phyloP scores from a whole-genome alignment of 2,329 filamentous ascomycete genomes.

The Aspergillus sp. region DNA sequence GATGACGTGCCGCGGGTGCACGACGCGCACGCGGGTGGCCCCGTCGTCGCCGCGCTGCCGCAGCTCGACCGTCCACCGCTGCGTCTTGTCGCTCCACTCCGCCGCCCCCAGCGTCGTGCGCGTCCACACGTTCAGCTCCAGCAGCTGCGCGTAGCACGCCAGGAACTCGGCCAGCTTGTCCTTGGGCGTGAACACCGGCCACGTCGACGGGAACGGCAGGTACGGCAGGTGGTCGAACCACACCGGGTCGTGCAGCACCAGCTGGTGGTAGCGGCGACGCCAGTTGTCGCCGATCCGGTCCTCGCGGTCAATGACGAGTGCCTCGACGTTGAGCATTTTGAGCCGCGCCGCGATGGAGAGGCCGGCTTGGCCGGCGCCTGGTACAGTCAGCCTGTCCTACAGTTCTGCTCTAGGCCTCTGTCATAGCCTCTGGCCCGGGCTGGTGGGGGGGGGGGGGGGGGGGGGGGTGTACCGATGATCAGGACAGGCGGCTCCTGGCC shows the following conservation, averaged over 20 bases:
- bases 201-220: conserved; percentile 61
- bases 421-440: too few relatives aligned
- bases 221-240: conserved; percentile 60
- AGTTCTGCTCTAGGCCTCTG: too few relatives aligned
- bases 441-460: background rate
- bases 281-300: conserved; percentile 63
- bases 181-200: conserved; percentile 70
- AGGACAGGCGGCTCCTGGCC: conserved; percentile 58
- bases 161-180: conserved; percentile 71
- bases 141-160: conserved; percentile 60
- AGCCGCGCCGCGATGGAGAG: conserved; percentile 59
- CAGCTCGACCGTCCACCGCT: conserved; percentile 57
- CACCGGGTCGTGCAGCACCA: conserved; percentile 68
- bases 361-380: conserved; percentile 61
- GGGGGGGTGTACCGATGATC: conserved; percentile 52
- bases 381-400: too few relatives aligned
- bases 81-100: conserved; percentile 50
- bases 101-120: conserved; percentile 50
- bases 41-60: conserved; percentile 41
- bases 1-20: conserved; percentile 64
- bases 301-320: conserved; percentile 60
- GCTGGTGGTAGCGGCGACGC: conserved; percentile 61
- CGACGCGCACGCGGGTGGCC: conserved; percentile 44
- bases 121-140: conserved; percentile 70
- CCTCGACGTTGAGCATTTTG: conserved; percentile 56